Percentiles rank a stretch among this genome's conserved stretches.
Conservation (phyloP, 345 rosid species). For the Nephelium lappaceum region DNA sequence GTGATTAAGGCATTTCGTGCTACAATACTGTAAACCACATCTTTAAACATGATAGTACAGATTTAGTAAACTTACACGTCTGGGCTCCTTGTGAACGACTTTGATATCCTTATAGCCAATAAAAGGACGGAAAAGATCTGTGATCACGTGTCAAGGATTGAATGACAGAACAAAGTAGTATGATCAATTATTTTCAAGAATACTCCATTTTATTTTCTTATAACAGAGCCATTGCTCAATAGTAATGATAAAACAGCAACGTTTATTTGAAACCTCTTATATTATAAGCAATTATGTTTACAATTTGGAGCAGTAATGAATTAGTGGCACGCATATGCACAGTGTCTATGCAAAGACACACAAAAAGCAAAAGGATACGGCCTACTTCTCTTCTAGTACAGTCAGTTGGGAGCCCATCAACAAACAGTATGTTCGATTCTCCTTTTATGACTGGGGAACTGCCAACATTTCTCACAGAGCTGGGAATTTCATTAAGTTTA, state of each 20-base stretch:
- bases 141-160: constrained; percentile 29
- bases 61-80: constrained; percentile 43
- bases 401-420: constrained; percentile 62
- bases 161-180: constrained; percentile 7
- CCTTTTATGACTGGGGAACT: constrained; percentile 16
- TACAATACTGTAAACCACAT: background rate
- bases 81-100: constrained; percentile 61
- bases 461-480: constrained; percentile 34
- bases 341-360: background rate
- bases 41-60: background rate
- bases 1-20: background rate
- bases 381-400: constrained; percentile 76
- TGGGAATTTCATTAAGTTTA: constrained; percentile 30
- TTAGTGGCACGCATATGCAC: background rate
- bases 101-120: constrained; percentile 61
- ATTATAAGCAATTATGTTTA: background rate
- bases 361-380: constrained; percentile 50
- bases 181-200: background rate
- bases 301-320: background rate
- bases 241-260: background rate
- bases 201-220: background rate
- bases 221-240: background rate
- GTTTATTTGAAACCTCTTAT: constrained; percentile 5
- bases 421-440: constrained; percentile 55
- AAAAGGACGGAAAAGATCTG: constrained; percentile 68